phyloP scores from a whole-genome alignment of 805 yeast species.

The Candida peoriensis region DNA sequence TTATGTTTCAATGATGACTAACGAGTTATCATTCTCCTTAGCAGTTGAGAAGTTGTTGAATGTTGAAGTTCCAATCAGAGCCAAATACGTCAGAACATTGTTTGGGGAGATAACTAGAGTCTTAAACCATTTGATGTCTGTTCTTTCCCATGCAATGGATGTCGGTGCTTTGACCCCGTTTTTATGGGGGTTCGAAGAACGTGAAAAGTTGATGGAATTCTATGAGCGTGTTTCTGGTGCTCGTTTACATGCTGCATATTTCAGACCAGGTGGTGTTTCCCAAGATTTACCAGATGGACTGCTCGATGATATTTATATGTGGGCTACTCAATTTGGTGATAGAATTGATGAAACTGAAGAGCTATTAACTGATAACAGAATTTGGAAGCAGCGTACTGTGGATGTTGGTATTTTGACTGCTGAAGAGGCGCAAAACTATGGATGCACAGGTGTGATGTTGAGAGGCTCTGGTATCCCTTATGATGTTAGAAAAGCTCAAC shows the following conservation, averaged over 20 bases:
- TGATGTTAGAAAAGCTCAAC: constrained; percentile 81
- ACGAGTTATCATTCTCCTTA: constrained; percentile 77
- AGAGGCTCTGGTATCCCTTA: constrained; percentile 88
- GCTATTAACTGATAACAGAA: constrained; percentile 82
- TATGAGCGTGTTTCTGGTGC: constrained; percentile 91
- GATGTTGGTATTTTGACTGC: constrained; percentile 80
- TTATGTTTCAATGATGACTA: constrained; percentile 85
- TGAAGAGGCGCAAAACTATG: constrained; percentile 80
- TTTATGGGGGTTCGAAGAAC: constrained; percentile 91
- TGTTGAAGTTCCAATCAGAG: constrained; percentile 81
- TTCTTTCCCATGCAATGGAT: constrained; percentile 86
- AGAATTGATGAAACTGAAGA: constrained; percentile 89
- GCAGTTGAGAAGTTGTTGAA: constrained; percentile 83
- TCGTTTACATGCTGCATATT: constrained; percentile 81
- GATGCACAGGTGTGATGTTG: constrained; percentile 82
- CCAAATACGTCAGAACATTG: constrained; percentile 76
- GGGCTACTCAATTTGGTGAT: constrained; percentile 96
- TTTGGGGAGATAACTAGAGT: constrained; percentile 85
- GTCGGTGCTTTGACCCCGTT: constrained; percentile 92
- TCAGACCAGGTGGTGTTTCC: constrained; percentile 89
- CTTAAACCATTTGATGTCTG: constrained; percentile 81
- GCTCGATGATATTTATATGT: constrained; percentile 87
- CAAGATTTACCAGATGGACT: constrained; percentile 84
- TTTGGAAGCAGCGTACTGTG: constrained; percentile 84
- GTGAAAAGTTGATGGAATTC: constrained; percentile 90